phyloP scores from a whole-genome alignment of 2,329 filamentous ascomycete genomes.

The Nannizziopsis barbatae region DNA sequence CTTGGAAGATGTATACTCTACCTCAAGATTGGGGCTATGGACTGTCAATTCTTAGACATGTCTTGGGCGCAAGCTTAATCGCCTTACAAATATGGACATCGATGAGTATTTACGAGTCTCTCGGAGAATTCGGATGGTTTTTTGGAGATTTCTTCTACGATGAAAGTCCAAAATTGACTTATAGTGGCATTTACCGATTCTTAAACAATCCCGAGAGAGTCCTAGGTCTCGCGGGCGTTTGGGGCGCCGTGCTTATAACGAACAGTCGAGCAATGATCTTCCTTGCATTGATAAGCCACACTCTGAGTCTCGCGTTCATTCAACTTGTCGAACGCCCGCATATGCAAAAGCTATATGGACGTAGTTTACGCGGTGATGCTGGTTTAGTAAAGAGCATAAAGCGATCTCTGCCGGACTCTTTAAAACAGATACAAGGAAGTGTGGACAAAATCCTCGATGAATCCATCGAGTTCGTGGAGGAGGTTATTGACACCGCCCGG shows the following conservation, averaged over 20 bases:
- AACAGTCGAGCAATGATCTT: constrained; percentile 79
- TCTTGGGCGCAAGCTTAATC: constrained; percentile 68
- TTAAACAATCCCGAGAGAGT: constrained; percentile 95
- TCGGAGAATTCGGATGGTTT: constrained; percentile 98
- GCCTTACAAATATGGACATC: constrained; percentile 87
- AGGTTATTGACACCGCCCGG: constrained; percentile 72
- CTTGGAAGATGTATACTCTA: constrained; percentile 92
- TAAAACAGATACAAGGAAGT: constrained; percentile 73
- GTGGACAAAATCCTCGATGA: constrained; percentile 79
- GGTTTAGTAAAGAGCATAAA: constrained; percentile 87
- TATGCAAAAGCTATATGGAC: constrained; percentile 95
- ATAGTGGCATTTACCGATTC: constrained; percentile 95
- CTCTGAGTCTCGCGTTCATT: constrained; percentile 75
- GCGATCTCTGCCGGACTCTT: constrained; percentile 68
- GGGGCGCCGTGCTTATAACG: constrained; percentile 88
- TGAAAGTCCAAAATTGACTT: constrained; percentile 75
- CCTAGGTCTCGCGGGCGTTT: constrained; percentile 85
- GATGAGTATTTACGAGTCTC: constrained; percentile 82
- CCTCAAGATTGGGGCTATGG: constrained; percentile 79
- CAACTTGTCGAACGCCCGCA: constrained; percentile 91
- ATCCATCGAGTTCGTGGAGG: constrained; percentile 78
- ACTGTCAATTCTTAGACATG: constrained; percentile 75
- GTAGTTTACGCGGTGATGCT: constrained; percentile 70
- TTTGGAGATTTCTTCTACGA: constrained; percentile 99
- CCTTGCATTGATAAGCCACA: constrained; percentile 73